These are phyloP conservation scores for Phyllosticta capitalensis DNA, from an alignment of 2,329 filamentous ascomycete genomes.

Conservation along the genomic window DNA sequence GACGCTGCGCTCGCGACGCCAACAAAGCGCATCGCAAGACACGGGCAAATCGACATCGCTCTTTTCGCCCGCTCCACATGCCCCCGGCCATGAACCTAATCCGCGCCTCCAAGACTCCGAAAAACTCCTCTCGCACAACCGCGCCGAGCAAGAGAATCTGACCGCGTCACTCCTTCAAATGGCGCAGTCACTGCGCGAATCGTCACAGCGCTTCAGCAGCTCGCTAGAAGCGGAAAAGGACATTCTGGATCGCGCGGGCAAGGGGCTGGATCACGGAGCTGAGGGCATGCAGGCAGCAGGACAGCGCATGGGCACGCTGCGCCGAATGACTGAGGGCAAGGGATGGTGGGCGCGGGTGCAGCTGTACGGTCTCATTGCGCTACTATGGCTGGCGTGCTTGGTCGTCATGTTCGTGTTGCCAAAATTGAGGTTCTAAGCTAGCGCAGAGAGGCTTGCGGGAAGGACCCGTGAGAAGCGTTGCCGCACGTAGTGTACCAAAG, in stretches of 20 bases:
- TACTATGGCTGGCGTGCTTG: constrained; percentile 66
- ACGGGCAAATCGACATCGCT: constrained; percentile 15
- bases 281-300: constrained; percentile 67
- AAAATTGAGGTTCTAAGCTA: constrained; percentile 66
- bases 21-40: constrained; percentile 15
- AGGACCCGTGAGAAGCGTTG: background rate
- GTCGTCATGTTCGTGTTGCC: constrained; percentile 77
- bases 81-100: constrained; percentile 17
- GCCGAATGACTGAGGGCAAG: constrained; percentile 75
- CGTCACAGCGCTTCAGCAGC: constrained; percentile 60
- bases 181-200: constrained; percentile 66
- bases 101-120: constrained; percentile 39
- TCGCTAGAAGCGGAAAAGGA: constrained; percentile 67
- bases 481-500: background rate
- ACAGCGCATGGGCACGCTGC: constrained; percentile 65
- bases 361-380: constrained; percentile 76
- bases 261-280: constrained; percentile 69
- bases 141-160: constrained; percentile 71
- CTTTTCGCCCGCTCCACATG: constrained; percentile 16
- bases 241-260: constrained; percentile 58
- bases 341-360: constrained; percentile 80
- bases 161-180: constrained; percentile 74
- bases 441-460: background rate
- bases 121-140: constrained; percentile 64
- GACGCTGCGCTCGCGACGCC: constrained; percentile 24